Evolutionary conservation across 768 basidiomycete genomes (phyloP), one percentile per base, ranked within the genome.

Genomic region (Cystobasidium onofrii): DNA sequence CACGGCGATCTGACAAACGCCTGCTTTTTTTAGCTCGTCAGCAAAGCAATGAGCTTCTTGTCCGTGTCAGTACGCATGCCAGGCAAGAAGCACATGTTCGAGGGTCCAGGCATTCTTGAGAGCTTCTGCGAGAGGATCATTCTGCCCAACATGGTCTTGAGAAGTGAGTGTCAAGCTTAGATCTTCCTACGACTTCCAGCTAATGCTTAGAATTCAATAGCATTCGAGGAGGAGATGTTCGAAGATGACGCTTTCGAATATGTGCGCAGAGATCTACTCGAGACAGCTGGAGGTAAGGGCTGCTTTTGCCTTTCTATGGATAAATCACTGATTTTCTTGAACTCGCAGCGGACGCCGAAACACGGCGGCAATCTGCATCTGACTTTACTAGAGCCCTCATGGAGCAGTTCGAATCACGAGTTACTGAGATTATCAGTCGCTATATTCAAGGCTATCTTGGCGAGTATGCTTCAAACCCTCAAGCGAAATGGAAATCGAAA

Each of bases 221-320:
- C 90, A 44, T 90, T 92, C 76, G 94, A 97, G 71, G 85, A 91
- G 63, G 96, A 99, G 78, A 88, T 92, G 80, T 98, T 99, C 78
- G 93, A 96, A 81, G 96, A 98, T 75, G 94, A 96, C 76, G 94
- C 96, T 0, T 86, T 95, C 44, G 95, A 98, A 80, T 98, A 89
- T 80, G 90, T 97, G 77, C 88, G 92, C 25, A 85, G 91, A 50
- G 92, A 95, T 78, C 84, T 95, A 31, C 85, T 92, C 17, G 83
- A 86, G 10, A 78, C 85, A 84, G 74, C 65, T 63, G 67, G 66
- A 23, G 70, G 88, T 70, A 82, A 89, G 72, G 81, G 84, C 80
- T 0, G 34, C 27, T 31, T 20, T 50, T 7, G 33, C 65, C 10
- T 39, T 1, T 46, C 6, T 29, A 39, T 36, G 18, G 33, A 13